Conservation (phyloP, 768 basidiomycete genomes). For the Lentinus brumalis region DNA sequence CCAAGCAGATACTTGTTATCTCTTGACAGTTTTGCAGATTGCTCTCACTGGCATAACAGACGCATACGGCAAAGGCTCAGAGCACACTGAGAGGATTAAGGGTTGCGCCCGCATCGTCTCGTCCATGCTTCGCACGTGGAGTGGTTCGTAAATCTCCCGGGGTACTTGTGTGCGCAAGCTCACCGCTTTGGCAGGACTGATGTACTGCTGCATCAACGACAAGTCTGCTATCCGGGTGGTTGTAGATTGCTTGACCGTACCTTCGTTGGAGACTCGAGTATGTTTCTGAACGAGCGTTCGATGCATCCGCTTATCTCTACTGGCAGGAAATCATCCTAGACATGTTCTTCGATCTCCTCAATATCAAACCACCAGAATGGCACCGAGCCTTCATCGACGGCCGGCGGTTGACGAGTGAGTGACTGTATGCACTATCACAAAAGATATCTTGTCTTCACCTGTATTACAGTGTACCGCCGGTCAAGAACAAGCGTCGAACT, state of each 20-base stretch:
- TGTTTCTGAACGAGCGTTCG: constrained; percentile 23
- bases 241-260: constrained; percentile 84
- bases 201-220: constrained; percentile 93
- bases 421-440: background rate
- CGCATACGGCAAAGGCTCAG: constrained; percentile 81
- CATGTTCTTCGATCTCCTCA: constrained; percentile 90
- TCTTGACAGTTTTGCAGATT: constrained; percentile 48
- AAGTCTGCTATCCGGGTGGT: constrained; percentile 84
- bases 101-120: constrained; percentile 77
- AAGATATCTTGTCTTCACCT: background rate
- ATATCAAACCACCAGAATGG: constrained; percentile 92
- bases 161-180: background rate
- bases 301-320: background rate
- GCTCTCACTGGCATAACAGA: constrained; percentile 90
- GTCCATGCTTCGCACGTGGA: constrained; percentile 88
- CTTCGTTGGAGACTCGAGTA: constrained; percentile 84
- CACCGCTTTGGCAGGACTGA: constrained; percentile 54
- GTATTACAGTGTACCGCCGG: constrained; percentile 64
- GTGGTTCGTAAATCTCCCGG: constrained; percentile 57
- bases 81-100: constrained; percentile 79
- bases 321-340: constrained; percentile 87
- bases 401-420: constrained; percentile 80
- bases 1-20: background rate
- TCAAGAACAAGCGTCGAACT: constrained; percentile 29
- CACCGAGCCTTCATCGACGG: constrained; percentile 91